Percentiles rank a stretch among this genome's conserved stretches.
Evolutionary conservation across 805 yeast genomes (phyloP).

Genomic region (Yamadazyma endophytica): DNA sequence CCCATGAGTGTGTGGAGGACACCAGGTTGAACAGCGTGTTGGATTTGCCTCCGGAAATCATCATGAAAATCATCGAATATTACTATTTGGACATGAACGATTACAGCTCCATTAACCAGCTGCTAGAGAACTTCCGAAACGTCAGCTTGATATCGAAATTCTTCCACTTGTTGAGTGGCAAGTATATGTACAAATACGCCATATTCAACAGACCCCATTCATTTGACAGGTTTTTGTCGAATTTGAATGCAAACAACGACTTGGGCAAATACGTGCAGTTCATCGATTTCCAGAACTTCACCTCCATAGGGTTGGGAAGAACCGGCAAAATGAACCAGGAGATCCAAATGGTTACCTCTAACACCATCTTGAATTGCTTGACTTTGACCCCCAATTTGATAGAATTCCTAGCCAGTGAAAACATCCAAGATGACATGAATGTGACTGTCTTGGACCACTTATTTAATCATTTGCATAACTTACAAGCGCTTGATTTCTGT

Average conservation of each 20-base stretch:
- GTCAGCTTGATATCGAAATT: slow-evolving; percentile 54
- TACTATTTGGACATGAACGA: slow-evolving; percentile 49
- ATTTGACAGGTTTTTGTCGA: slow-evolving; percentile 64
- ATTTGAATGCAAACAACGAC: slow-evolving; percentile 38
- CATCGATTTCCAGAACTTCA: slow-evolving; percentile 83
- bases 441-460: slow-evolving; percentile 49
- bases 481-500: slow-evolving; percentile 80
- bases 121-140: slow-evolving; percentile 47
- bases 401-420: slow-evolving; percentile 82
- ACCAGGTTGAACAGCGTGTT: slow-evolving; percentile 10
- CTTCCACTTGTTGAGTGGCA: slow-evolving; percentile 53
- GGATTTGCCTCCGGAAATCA: slow-evolving; percentile 52
- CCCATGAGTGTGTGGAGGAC: slow-evolving; percentile 9
- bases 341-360: slow-evolving; percentile 82
- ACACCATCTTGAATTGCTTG: slow-evolving; percentile 64
- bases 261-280: slow-evolving; percentile 64
- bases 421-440: slow-evolving; percentile 79
- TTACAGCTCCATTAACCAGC: slow-evolving; percentile 47
- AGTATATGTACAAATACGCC: slow-evolving; percentile 62
- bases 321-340: slow-evolving; percentile 87
- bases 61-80: slow-evolving; percentile 50
- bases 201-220: slow-evolving; percentile 77
- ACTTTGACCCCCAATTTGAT: slow-evolving; percentile 59
- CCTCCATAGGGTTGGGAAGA: slow-evolving; percentile 85
- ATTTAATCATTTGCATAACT: slow-evolving; percentile 49